phyloP scores from a whole-genome alignment of 108 stramenopile species.

The Skeletonema grethae region DNA sequence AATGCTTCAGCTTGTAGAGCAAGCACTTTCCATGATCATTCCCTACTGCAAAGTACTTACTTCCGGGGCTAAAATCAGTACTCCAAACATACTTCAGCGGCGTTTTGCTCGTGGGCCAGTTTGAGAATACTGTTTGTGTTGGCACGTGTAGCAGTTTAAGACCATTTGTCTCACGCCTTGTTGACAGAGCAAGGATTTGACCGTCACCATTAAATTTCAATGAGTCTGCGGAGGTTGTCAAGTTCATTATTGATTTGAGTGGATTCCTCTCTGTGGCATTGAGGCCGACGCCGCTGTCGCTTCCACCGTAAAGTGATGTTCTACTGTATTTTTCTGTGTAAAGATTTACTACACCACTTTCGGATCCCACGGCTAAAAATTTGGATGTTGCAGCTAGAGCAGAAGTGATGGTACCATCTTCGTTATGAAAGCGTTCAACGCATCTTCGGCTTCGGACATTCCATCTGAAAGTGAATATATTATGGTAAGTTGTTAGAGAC shows the following conservation, averaged over 20 bases:
- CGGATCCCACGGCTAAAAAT: conserved; percentile 89
- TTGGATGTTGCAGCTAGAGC: conserved; percentile 66
- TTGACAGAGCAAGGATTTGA: conserved; percentile 92
- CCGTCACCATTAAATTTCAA: conserved; percentile 90
- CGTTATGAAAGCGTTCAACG: conserved; percentile 86
- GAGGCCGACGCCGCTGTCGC: conserved; percentile 4
- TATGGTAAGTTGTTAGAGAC: conserved; percentile 8
- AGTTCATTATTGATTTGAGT: conserved; percentile 93
- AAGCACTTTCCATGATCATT: conserved; percentile 96
- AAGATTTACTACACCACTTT: conserved; percentile 95
- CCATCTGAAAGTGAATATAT: conserved; percentile 54
- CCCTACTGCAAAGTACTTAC: conserved; percentile 88
- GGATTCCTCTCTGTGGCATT: conserved; percentile 45
- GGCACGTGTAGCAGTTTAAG: conserved; percentile 92
- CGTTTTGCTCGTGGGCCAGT: conserved; percentile 97
- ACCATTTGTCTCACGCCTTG: conserved; percentile 79
- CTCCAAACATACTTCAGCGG: conserved; percentile 93
- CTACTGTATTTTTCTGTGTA: conserved; percentile 51
- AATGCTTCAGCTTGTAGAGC: conserved; percentile 86
- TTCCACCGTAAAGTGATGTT: neutral
- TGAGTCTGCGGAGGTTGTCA: conserved; percentile 82
- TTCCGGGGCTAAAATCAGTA: conserved; percentile 92
- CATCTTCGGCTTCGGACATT: conserved; percentile 83
- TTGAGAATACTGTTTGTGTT: conserved; percentile 90
- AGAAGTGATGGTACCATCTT: conserved; percentile 90